Base-by-base conservation (phyloP, 345 rosid genomes). In the Capsella bursapastoris region DNA sequence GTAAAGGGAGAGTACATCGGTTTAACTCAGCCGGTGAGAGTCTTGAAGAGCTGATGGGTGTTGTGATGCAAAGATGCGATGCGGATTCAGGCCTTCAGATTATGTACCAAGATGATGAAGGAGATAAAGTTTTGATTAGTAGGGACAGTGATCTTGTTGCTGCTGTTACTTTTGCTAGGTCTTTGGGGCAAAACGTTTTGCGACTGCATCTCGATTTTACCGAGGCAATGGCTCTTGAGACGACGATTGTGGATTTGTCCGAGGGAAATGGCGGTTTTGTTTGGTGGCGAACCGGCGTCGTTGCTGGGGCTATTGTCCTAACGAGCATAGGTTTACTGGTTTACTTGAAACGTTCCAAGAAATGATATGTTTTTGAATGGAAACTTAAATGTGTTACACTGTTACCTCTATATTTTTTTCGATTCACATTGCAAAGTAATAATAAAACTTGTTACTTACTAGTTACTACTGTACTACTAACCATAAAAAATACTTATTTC, bases 41-140 rank as follows among this genome's bases (percentile, higher is more conserved):
- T 81, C 73, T 95, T 58, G 85, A 84, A 1, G 99, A 89, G 82
- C 81, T 92, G 70, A 64, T 77, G 68, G 78, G 89, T 3, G 78
- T 84, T 47, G 83, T 92, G 64, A 52, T 78, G 83, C 85, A 86
- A 74, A 90, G 98, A 78, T 76, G 80, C 14, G 71, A 56, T 0
- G 57, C 4, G 14, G 65, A 63, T 53, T 13, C 65, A 18, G 71
- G 43, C 1, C 9, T 69, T 15, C 51, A 76, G 75, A 70, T 69
- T 0, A 76, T 63, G 99, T 95, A 95, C 48, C 89, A 88, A 78
- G 98, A 95, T 41, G 99, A 95, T 43, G 99, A 95, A 83, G 91
- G 97, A 43, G 99, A 92, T 66, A 90, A 86, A 74, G 90, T 95
- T 76, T 73, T 89, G 61, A 87, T 95, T n/a, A 69, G 88, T 34